phyloP scores from a whole-genome alignment of 257 asterid species.

The Scutellaria minor region DNA sequence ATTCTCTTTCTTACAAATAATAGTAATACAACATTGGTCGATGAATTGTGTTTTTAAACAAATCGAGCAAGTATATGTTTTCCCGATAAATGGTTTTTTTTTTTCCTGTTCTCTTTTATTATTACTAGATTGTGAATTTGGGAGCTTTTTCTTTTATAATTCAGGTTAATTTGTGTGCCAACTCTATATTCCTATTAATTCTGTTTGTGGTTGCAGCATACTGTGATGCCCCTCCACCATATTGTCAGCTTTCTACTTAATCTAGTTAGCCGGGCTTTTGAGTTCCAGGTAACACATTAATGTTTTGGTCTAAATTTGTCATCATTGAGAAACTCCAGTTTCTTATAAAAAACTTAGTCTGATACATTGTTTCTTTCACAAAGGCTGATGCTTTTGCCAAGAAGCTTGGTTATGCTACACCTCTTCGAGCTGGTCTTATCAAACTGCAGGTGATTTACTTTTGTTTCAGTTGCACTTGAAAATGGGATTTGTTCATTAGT shows the following conservation, averaged over 20 bases:
- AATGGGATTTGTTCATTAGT: background rate
- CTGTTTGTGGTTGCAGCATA: slow-evolving; percentile 67
- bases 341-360: slow-evolving; percentile 21
- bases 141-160: slow-evolving; percentile 18
- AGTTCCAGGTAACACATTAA: slow-evolving; percentile 79
- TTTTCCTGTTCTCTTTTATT: background rate
- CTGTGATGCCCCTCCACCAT: slow-evolving; percentile 95
- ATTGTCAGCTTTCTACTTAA: slow-evolving; percentile 83
- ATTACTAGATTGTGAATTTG: slow-evolving; percentile 12
- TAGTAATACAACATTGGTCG: background rate
- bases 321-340: slow-evolving; percentile 20
- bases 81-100: background rate
- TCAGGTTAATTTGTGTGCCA: slow-evolving; percentile 1
- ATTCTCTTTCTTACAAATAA: background rate
- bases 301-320: slow-evolving; percentile 3
- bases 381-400: slow-evolving; percentile 97
- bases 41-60: background rate
- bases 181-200: slow-evolving; percentile 7
- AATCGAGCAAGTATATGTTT: background rate
- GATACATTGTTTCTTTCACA: slow-evolving; percentile 28
- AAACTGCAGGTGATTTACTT: slow-evolving; percentile 74
- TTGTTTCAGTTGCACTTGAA: slow-evolving; percentile 20
- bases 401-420: slow-evolving; percentile 79
- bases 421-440: slow-evolving; percentile 93
- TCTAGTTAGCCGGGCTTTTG: slow-evolving; percentile 93